These are phyloP conservation scores for Penicillium griseofulvum DNA, from an alignment of 2,329 filamentous ascomycete genomes.

Conservation along the genomic window DNA sequence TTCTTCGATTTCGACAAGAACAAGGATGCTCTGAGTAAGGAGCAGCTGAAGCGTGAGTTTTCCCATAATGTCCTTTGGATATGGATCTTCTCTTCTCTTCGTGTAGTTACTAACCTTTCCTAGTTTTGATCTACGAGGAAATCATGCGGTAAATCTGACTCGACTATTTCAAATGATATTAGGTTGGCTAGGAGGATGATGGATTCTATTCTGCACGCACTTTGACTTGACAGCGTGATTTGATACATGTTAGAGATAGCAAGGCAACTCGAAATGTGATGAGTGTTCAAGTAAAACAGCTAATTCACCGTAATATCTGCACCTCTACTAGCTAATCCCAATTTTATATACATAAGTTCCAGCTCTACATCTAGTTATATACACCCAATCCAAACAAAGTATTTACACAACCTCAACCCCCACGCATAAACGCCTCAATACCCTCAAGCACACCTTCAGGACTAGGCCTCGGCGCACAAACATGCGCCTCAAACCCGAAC, in stretches of 20 bases:
- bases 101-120: slow-evolving; percentile 10
- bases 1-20: slow-evolving; percentile 99
- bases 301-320: background rate
- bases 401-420: background rate
- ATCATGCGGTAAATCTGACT: slow-evolving; percentile 66
- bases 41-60: slow-evolving; percentile 80
- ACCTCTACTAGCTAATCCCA: background rate
- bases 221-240: slow-evolving; percentile 7
- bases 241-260: slow-evolving; percentile 13
- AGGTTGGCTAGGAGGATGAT: background rate
- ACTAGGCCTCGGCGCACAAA: slow-evolving; percentile 76
- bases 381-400: background rate
- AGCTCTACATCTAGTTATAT: background rate
- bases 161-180: background rate
- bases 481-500: slow-evolving; percentile 47
- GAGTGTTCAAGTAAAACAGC: background rate
- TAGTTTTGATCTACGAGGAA: slow-evolving; percentile 89
- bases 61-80: background rate
- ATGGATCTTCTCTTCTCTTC: background rate
- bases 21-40: slow-evolving; percentile 97
- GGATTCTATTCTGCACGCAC: slow-evolving; percentile 15
- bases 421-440: slow-evolving; percentile 55
- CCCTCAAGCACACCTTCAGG: slow-evolving; percentile 73
- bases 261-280: slow-evolving; percentile 10
- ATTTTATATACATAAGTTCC: background rate